phyloP scores from a whole-genome alignment of 2,329 filamentous ascomycete genomes.

The Venturia effusa region DNA sequence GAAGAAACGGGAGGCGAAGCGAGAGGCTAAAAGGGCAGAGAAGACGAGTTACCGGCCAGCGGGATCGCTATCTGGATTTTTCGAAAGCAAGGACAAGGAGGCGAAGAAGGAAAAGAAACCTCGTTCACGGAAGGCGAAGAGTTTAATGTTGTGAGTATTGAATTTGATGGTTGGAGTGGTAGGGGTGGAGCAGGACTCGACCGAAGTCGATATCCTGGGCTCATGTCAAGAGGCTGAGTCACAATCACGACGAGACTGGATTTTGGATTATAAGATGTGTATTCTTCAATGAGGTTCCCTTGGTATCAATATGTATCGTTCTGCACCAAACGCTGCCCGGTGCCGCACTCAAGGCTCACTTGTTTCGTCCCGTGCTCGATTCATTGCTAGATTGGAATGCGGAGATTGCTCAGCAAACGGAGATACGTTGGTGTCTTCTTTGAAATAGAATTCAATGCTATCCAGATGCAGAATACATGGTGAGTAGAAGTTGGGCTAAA shows the following conservation, averaged over 20 bases:
- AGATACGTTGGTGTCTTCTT: no score
- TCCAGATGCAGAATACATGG: no score
- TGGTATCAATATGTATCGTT: background rate
- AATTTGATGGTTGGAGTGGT: background rate
- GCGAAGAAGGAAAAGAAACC: background rate
- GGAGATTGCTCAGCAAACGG: no score
- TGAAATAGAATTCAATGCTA: no score
- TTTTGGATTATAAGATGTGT: background rate
- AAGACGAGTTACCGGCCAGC: background rate
- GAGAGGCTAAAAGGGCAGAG: background rate
- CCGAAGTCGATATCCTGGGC: background rate
- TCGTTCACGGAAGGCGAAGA: background rate
- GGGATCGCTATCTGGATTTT: background rate
- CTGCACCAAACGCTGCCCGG: background rate
- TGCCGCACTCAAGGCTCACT: background rate
- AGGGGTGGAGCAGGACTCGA: background rate
- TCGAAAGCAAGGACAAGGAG: background rate
- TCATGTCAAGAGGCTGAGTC: background rate
- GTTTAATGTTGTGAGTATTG: background rate
- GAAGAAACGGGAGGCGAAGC: background rate
- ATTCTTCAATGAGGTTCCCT: background rate
- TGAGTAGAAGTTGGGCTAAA: no score
- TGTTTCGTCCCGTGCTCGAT: background rate
- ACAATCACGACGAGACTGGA: background rate
- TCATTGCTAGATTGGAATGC: no score